Percentiles rank a stretch among this genome's conserved stretches.
phyloP scores from a whole-genome alignment of 345 rosid species.

The Eutrema japonicum region DNA sequence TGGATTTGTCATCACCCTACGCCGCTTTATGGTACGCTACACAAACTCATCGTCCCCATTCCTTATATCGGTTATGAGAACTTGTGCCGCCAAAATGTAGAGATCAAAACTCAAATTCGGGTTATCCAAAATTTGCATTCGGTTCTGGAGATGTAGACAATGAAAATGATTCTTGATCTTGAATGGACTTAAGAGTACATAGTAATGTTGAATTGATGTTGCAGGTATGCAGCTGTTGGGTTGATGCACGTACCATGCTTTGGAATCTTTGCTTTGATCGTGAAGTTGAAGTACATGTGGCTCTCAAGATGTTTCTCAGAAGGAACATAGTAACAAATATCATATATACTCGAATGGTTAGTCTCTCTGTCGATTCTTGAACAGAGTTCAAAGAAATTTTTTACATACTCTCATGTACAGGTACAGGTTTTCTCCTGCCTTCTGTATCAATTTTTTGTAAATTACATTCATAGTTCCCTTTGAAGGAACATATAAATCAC shows the following conservation, averaged over 20 bases:
- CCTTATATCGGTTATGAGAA: not conserved
- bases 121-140: not conserved
- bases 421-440: constrained; percentile 5
- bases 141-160: not conserved
- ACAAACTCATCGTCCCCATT: not conserved
- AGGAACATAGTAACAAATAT: constrained; percentile 8
- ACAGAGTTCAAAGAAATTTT: not conserved
- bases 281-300: constrained; percentile 52
- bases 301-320: constrained; percentile 53
- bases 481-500: constrained; percentile 17
- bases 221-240: constrained; percentile 60
- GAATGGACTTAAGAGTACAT: constrained; percentile 12
- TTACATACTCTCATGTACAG: constrained; percentile 11
- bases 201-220: constrained; percentile 8
- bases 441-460: constrained; percentile 30
- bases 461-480: constrained; percentile 30
- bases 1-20: constrained; percentile 68
- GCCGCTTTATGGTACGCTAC: constrained; percentile 82
- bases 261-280: constrained; percentile 53
- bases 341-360: constrained; percentile 10
- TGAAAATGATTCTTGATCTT: constrained; percentile 16
- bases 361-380: not conserved
- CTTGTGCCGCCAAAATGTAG: constrained; percentile 1
- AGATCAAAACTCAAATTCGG: not conserved
- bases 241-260: constrained; percentile 67